A percentile compares a stretch with the other conserved stretches of the same genome.
Evolutionary conservation across 108 stramenopile species (phyloP).

Genomic region (Pseudonitzschia multiseries): DNA sequence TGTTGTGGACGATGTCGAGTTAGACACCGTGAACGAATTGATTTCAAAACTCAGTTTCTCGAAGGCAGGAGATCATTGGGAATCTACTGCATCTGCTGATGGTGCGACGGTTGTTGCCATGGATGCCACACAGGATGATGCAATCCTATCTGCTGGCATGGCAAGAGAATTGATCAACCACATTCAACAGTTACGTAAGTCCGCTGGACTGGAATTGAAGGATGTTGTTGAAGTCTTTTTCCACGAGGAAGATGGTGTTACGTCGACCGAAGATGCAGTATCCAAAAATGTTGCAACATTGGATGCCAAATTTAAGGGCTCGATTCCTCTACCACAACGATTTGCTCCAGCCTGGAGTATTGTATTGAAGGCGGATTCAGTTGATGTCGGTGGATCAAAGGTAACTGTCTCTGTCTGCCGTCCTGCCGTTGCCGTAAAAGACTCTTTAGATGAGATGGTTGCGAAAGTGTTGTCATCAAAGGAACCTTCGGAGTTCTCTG

Average conservation of each 20-base stretch:
- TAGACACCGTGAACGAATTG: constrained; percentile 80
- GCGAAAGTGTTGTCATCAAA: constrained; percentile 63
- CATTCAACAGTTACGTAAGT: constrained; percentile 97
- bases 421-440: constrained; percentile 66
- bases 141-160: constrained; percentile 86
- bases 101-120: constrained; percentile 93
- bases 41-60: constrained; percentile 89
- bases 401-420: constrained; percentile 76
- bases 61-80: constrained; percentile 91
- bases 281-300: constrained; percentile 65
- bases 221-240: constrained; percentile 93
- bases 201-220: constrained; percentile 79
- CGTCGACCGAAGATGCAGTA: constrained; percentile 65
- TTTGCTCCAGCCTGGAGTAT: constrained; percentile 73
- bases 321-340: constrained; percentile 73
- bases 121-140: constrained; percentile 95
- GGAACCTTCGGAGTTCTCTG: constrained; percentile 50
- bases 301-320: constrained; percentile 79
- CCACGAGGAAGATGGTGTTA: constrained; percentile 69
- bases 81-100: constrained; percentile 77
- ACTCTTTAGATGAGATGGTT: constrained; percentile 54
- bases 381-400: constrained; percentile 76
- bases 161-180: constrained; percentile 94
- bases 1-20: constrained; percentile 76
- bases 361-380: constrained; percentile 58